These are phyloP conservation scores for Ascodesmis nigricans DNA, from an alignment of 495 filamentous ascomycete species.

Conservation along the genomic window DNA sequence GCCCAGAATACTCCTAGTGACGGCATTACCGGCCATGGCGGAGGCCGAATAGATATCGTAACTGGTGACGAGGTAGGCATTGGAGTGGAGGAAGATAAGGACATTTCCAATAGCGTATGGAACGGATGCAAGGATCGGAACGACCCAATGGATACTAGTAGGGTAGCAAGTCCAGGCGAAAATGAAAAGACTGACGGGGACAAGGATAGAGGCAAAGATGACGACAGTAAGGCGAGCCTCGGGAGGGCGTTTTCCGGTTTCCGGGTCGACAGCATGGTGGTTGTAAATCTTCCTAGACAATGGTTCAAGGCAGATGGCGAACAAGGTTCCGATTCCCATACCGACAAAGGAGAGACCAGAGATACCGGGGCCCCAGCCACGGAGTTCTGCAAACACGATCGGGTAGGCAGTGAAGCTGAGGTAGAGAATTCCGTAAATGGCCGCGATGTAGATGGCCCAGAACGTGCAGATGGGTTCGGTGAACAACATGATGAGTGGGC, in stretches of 20 bases:
- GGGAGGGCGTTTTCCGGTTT: conserved; percentile 41
- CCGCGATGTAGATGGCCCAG: conserved; percentile 50
- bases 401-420: conserved; percentile 73
- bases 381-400: conserved; percentile 49
- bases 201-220: conserved; percentile 43
- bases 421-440: conserved; percentile 52
- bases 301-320: conserved; percentile 46
- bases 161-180: conserved; percentile 68
- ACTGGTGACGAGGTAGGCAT: conserved; percentile 51
- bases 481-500: conserved; percentile 56
- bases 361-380: conserved; percentile 52
- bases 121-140: conserved; percentile 52
- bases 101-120: conserved; percentile 63
- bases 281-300: conserved; percentile 53
- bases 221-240: conserved; percentile 56
- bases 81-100: conserved; percentile 56
- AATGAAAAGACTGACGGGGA: conserved; percentile 49
- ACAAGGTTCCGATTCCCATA: conserved; percentile 52
- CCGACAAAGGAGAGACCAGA: conserved; percentile 60
- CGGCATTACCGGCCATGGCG: conserved; percentile 55
- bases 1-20: conserved; percentile 43
- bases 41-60: conserved; percentile 64
- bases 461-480: conserved; percentile 69
- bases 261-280: conserved; percentile 41
- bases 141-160: conserved; percentile 47